Conservation (phyloP, 2,329 filamentous ascomycete species). For the Xylaria sp. region DNA sequence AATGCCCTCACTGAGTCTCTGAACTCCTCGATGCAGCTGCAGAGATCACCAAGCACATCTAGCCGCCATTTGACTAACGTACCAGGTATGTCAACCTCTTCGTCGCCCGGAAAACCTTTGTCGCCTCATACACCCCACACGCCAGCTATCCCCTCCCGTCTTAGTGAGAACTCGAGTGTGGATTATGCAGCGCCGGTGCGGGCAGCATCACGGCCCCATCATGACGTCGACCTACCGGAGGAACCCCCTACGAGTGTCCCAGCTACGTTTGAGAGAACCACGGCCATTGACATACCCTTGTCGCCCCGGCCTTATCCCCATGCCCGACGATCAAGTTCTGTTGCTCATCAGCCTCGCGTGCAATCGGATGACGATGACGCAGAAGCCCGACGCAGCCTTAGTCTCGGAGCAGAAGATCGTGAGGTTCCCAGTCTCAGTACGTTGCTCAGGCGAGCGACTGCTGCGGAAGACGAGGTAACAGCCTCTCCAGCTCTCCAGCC, state of each 20-base stretch:
- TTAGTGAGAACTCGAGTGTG: slow-evolving; percentile 87
- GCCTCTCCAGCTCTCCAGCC: slow-evolving; percentile 47
- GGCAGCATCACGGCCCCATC: slow-evolving; percentile 34
- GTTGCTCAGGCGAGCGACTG: slow-evolving; percentile 56
- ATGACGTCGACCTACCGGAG: slow-evolving; percentile 39
- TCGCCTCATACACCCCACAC: slow-evolving; percentile 92
- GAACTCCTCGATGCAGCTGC: slow-evolving; percentile 84
- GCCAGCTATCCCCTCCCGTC: slow-evolving; percentile 88
- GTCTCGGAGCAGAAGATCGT: slow-evolving; percentile 68
- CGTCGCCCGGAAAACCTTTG: slow-evolving; percentile 87
- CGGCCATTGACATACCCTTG: slow-evolving; percentile 74
- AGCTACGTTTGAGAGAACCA: slow-evolving; percentile 58
- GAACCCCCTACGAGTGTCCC: slow-evolving; percentile 46
- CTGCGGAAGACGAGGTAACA: slow-evolving; percentile 45
- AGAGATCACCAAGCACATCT: slow-evolving; percentile 79
- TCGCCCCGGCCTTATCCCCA: slow-evolving; percentile 67
- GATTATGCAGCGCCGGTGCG: slow-evolving; percentile 58
- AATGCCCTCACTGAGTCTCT: slow-evolving; percentile 90
- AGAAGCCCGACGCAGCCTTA: slow-evolving; percentile 70
- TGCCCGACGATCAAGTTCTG: slow-evolving; percentile 71
- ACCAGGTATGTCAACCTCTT: slow-evolving; percentile 78
- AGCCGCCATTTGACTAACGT: slow-evolving; percentile 65
- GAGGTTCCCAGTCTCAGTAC: slow-evolving; percentile 70
- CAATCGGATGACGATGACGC: slow-evolving; percentile 63
- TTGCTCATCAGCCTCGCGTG: slow-evolving; percentile 65